Evolutionary conservation across 495 filamentous ascomycete genomes (phyloP).

Genomic region (Astrothelium macrocarpum): DNA sequence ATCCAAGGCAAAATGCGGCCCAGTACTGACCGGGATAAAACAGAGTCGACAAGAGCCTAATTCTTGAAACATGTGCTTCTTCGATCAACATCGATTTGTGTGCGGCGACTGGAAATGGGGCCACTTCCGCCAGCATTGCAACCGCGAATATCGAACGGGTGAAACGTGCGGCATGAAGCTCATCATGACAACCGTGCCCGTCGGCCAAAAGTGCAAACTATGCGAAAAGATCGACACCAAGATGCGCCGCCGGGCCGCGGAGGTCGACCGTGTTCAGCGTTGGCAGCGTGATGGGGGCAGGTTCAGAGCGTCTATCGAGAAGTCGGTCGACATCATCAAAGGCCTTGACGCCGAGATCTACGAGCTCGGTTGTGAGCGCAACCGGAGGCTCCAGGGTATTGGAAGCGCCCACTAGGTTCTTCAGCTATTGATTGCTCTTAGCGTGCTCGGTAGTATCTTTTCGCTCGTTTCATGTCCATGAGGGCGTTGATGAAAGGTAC

Average conservation of each 20-base stretch:
- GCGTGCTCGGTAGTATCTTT: conserved; percentile 3
- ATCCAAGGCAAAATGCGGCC: conserved; percentile 33
- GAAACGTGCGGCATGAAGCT: conserved; percentile 97
- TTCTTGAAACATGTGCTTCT: conserved; percentile 52
- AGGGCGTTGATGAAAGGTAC: background rate
- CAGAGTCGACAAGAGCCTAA: background rate
- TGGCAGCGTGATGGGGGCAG: conserved; percentile 63
- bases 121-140: conserved; percentile 87
- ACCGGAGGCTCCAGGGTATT: conserved; percentile 33
- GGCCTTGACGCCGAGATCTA: conserved; percentile 56
- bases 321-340: conserved; percentile 53
- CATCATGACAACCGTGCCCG: conserved; percentile 57
- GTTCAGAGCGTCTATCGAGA: conserved; percentile 72
- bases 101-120: conserved; percentile 97
- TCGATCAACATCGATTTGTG: conserved; percentile 48
- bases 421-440: background rate
- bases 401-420: conserved; percentile 15
- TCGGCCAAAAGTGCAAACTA: conserved; percentile 58
- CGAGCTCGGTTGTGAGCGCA: conserved; percentile 41
- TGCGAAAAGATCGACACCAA: conserved; percentile 93
- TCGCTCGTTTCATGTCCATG: conserved; percentile 4
- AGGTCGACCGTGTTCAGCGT: conserved; percentile 66
- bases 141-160: conserved; percentile 91
- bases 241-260: conserved; percentile 60
- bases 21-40: conserved; percentile 24